Percentiles rank a stretch among this genome's conserved stretches.
phyloP scores from a whole-genome alignment of 2,329 filamentous ascomycete species.

The Phyllosticta paracitricarpa region DNA sequence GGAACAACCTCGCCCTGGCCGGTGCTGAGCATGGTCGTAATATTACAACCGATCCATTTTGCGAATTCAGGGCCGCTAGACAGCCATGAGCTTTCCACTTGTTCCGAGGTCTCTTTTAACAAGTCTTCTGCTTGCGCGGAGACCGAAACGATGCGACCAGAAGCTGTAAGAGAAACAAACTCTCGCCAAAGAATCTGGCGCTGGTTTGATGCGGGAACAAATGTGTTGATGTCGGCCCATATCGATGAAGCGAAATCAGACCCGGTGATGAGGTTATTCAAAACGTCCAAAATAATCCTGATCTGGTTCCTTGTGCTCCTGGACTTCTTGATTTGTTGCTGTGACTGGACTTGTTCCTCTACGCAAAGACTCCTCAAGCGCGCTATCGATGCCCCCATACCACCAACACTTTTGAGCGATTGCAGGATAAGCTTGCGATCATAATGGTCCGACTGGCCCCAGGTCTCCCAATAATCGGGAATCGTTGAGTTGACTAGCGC shows the following conservation, averaged over 20 bases:
- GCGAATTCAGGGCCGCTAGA: constrained; percentile 55
- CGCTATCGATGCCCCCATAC: constrained; percentile 66
- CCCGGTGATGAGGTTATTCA: constrained; percentile 14
- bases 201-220: constrained; percentile 34
- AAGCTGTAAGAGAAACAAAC: constrained; percentile 46
- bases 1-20: constrained; percentile 18
- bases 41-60: constrained; percentile 60
- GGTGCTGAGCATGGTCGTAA: constrained; percentile 40
- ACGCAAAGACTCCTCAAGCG: constrained; percentile 53
- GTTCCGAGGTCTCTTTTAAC: constrained; percentile 26
- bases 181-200: constrained; percentile 54
- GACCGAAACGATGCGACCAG: constrained; percentile 49
- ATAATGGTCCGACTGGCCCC: constrained; percentile 31
- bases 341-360: constrained; percentile 25
- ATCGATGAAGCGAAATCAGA: constrained; percentile 21
- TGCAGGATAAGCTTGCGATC: constrained; percentile 40
- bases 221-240: constrained; percentile 33
- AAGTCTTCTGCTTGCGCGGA: constrained; percentile 50
- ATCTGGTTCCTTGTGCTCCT: constrained; percentile 22
- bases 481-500: constrained; percentile 63
- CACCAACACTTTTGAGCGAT: constrained; percentile 63
- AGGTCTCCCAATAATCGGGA: constrained; percentile 69
- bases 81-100: constrained; percentile 44
- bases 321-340: constrained; percentile 8
- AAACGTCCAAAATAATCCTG: constrained; percentile 33